Conservation (phyloP, 2,329 filamentous ascomycete genomes). For the Gnomoniopsis smithogilvyi region DNA sequence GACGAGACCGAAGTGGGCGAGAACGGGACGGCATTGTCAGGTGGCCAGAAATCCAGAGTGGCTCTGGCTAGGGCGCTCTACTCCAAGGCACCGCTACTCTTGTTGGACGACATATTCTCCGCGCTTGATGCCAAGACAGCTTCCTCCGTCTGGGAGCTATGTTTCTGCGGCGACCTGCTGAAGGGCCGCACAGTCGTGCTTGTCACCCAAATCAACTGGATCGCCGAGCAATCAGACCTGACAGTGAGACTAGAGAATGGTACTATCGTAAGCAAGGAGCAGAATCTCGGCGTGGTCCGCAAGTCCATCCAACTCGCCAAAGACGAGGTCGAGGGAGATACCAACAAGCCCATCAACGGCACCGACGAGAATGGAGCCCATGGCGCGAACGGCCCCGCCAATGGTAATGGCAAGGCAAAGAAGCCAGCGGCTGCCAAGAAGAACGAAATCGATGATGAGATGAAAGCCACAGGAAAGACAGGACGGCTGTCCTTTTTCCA, state of each 20-base stretch:
- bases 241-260: slow-evolving; percentile 45
- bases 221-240: slow-evolving; percentile 48
- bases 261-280: slow-evolving; percentile 35
- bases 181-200: slow-evolving; percentile 52
- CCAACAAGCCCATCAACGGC: neutral
- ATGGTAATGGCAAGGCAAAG: slow-evolving; percentile 26
- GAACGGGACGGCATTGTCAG: slow-evolving; percentile 52
- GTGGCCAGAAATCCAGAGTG: slow-evolving; percentile 55
- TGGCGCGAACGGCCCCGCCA: slow-evolving; percentile 19
- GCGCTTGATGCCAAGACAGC: slow-evolving; percentile 58
- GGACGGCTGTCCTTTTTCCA: slow-evolving; percentile 41
- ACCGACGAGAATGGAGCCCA: slow-evolving; percentile 23
- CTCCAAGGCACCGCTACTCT: slow-evolving; percentile 50
- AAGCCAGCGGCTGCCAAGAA: slow-evolving; percentile 36
- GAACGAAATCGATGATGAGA: slow-evolving; percentile 45
- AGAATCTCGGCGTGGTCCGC: slow-evolving; percentile 43
- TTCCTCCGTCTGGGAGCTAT: slow-evolving; percentile 52
- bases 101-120: slow-evolving; percentile 59
- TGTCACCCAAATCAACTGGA: slow-evolving; percentile 55
- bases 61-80: slow-evolving; percentile 56
- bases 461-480: slow-evolving; percentile 42
- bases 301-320: slow-evolving; percentile 41
- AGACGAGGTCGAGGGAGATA: slow-evolving; percentile 29
- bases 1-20: slow-evolving; percentile 53
- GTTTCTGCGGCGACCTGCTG: slow-evolving; percentile 54